Conservation (phyloP, 2,329 filamentous ascomycete species). For the Neofusicoccum parvum region DNA sequence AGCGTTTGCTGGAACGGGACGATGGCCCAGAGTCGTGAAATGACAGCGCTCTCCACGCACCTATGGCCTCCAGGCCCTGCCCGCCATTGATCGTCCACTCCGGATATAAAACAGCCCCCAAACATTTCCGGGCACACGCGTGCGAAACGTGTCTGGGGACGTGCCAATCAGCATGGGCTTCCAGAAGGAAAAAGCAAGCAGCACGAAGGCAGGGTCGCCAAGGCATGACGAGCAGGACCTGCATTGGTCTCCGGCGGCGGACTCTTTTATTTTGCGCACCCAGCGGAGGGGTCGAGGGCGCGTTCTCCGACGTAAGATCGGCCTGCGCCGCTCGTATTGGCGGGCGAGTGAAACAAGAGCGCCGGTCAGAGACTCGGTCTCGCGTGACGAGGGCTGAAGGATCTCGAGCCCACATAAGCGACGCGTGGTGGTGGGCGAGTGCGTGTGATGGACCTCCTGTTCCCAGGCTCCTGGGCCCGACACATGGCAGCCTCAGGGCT, state of each 20-base stretch:
- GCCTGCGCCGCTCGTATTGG: constrained; percentile 7
- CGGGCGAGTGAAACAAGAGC: constrained; percentile 3
- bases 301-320: background rate
- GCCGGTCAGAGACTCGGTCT: background rate
- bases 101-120: constrained; percentile 1
- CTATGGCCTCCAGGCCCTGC: background rate
- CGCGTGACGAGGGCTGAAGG: constrained; percentile 10
- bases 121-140: background rate
- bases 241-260: background rate
- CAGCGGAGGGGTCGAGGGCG: background rate
- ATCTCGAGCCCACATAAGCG: constrained; percentile 12
- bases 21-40: background rate
- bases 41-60: background rate
- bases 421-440: constrained; percentile 9
- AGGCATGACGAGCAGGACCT: constrained; percentile 1
- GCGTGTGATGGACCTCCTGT: constrained; percentile 11
- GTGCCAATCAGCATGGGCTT: background rate
- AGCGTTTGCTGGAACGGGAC: constrained; percentile 3
- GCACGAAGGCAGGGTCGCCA: background rate
- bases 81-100: background rate
- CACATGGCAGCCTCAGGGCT: constrained; percentile 13
- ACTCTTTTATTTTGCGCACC: background rate
- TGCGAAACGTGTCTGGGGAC: background rate
- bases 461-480: constrained; percentile 1
- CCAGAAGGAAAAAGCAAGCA: constrained; percentile 16